Evolutionary conservation across 441 rosid genomes (phyloP), one percentile per base, ranked within the genome.

Genomic region (Erodium trifolium): DNA sequence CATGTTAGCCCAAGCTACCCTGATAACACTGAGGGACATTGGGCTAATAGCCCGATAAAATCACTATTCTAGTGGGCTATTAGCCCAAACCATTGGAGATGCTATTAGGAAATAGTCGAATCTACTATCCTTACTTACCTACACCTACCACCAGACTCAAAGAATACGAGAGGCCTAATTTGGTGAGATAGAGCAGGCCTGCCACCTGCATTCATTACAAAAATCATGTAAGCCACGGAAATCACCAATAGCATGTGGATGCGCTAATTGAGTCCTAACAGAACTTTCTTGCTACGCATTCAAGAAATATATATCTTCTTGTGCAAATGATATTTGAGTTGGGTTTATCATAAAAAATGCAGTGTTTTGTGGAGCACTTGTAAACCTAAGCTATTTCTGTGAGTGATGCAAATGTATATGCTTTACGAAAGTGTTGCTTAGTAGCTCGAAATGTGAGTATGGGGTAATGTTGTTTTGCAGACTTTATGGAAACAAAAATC

Each of bases 131-230:
- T 37, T 37, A 6, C 87, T 75, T 78, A 92, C 97, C 96, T 67
- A 79, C 71, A 72, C 88, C 89, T 0, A 82, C 23, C 49, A 73
- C 71, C 69, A 76, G 64, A 10, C 82, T 76, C 67, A 83, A 16
- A 45, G 87, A 83, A 34, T 70, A 78, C 12, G 76, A 74, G 67
- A 82, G 63, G 45, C 84, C 68, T 62, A 76, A 70, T 80, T 80
- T 90, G 72, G 83, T 23, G 27, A 83, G 63, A 83, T 82, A 87
- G 63, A 85, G 78, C 27, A 75, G 67, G 55, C 75, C 72, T 3
- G 77, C 82, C 16, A 79, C 81, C 98, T 93, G 90, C 51, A 77
- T 72, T 17, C 9, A 19, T 69, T 59, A 59, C 63, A 16, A 4
- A 59, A 13, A 59, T 59, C 9, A 53, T 43, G 49, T 43, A 43